phyloP scores from a whole-genome alignment of 306 rosid genomes.

The Alnus glutinosa region DNA sequence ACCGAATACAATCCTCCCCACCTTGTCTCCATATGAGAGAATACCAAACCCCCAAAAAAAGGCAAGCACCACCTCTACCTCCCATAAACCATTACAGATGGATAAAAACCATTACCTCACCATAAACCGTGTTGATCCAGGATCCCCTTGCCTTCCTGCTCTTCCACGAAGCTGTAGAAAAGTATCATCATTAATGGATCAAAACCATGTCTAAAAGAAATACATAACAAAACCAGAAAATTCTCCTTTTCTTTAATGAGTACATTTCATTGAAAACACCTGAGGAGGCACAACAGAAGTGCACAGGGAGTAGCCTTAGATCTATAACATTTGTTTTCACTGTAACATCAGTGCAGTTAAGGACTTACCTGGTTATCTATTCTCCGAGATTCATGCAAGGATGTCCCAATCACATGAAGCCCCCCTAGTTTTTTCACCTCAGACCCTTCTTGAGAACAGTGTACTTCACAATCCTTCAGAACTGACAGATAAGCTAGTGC shows the following conservation, averaged over 20 bases:
- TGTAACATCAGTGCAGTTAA: conserved; percentile 21
- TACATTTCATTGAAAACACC: not conserved
- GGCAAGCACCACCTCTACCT: too few relatives aligned
- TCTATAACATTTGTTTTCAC: conserved; percentile 13
- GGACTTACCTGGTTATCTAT: conserved; percentile 88
- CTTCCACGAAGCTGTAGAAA: conserved; percentile 91
- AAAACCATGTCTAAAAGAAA: conserved; percentile 25
- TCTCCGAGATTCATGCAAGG: conserved; percentile 94
- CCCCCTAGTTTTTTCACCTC: conserved; percentile 95
- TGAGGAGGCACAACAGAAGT: not conserved
- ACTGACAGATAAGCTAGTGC: conserved; percentile 81
- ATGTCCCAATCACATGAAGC: conserved; percentile 95
- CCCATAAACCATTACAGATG: not conserved
- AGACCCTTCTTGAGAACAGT: conserved; percentile 77
- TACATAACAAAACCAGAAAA: not conserved
- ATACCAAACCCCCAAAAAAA: too few relatives aligned
- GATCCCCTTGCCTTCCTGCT: conserved; percentile 99
- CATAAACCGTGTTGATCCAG: conserved; percentile 98
- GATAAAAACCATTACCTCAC: conserved; percentile 57
- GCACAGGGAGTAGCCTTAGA: conserved; percentile 13
- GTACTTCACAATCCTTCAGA: conserved; percentile 81
- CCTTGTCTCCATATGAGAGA: too few relatives aligned
- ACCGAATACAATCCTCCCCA: too few relatives aligned
- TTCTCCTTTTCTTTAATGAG: not conserved
- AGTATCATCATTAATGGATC: conserved; percentile 17